Evolutionary conservation across 257 asterid species (phyloP), one percentile per base, ranked within the genome.

Genomic region (Paulownia fortunei): DNA sequence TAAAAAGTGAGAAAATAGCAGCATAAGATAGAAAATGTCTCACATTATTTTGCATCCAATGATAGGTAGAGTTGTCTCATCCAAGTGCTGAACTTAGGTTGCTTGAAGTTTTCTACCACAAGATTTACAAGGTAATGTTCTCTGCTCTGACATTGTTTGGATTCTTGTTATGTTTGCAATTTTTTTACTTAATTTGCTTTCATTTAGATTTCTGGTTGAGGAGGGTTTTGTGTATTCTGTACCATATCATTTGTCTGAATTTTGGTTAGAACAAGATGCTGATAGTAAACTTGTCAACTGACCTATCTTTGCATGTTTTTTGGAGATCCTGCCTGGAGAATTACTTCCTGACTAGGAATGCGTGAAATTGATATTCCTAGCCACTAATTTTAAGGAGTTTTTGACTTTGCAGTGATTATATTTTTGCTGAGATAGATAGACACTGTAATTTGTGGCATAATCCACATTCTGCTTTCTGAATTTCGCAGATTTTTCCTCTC

Each of bases 401-500:
- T 18, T 39, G 51, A 52, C 8, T 51, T 42, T 59, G 62, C 54
- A 37, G 47, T 66, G 11, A 39, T 49, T 1, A 10, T 27, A 37
- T 12, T 27, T 9, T 55, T 24, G 41, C 27, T 59, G 74, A 64
- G 27, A 69, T 64, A 58, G 59, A 66, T 68, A 63, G 34, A 44
- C 44, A 19, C 15, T 27, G 36, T 60, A 24, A 74, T 77, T 63
- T 55, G 18, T 51, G 44, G 46, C 70, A 15, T 64, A 23, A 62
- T 47, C 59, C 56, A 5, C 47, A 42, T 44, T 72, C 47, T 23
- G 65, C 61, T 60, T 67, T 72, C 72, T 61, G 66, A 60, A 52
- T 71, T 82, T 76, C 84, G 84, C 96, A 96, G 99, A 90, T 96
- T 74, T 93, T 96, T 76, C 99, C 99, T 41, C 77, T 73, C 74